Conservation (phyloP, 495 filamentous ascomycete species). For the Antarctomyces pellizariae region DNA sequence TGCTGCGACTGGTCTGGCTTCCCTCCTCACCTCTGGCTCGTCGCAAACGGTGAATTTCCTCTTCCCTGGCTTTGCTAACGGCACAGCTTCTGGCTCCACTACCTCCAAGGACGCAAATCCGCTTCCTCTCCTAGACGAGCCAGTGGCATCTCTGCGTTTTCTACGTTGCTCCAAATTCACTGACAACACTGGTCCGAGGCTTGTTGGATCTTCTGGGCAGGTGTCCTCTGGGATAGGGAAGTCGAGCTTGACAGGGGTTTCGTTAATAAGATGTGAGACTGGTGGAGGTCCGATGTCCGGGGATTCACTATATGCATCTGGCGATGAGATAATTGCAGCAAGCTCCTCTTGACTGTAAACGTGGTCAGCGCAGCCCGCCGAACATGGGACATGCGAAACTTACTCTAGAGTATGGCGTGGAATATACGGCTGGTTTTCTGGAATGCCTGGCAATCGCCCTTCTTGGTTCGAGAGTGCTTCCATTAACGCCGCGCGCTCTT, state of each 20-base stretch:
- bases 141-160: constrained; percentile 24
- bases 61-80: constrained; percentile 24
- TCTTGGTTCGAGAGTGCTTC: constrained; percentile 31
- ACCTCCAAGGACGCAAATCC: too few species aligned
- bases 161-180: constrained; percentile 26
- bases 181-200: constrained; percentile 12
- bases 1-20: too few species aligned
- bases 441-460: constrained; percentile 54
- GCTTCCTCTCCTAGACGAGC: too few species aligned
- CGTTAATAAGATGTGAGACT: constrained; percentile 37
- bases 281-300: constrained; percentile 43
- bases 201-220: constrained; percentile 7
- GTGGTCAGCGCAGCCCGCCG: neutral
- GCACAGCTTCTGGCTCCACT: too few species aligned
- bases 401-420: constrained; percentile 56
- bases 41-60: too few species aligned
- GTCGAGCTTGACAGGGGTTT: constrained; percentile 34
- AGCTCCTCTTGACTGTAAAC: neutral
- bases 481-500: constrained; percentile 19
- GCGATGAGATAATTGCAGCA: constrained; percentile 1
- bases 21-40: too few species aligned
- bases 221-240: constrained; percentile 11
- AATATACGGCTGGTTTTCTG: constrained; percentile 61
- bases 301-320: constrained; percentile 28
- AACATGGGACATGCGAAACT: constrained; percentile 8